Conservation (phyloP, 495 filamentous ascomycete genomes). For the Physcia stellaris region DNA sequence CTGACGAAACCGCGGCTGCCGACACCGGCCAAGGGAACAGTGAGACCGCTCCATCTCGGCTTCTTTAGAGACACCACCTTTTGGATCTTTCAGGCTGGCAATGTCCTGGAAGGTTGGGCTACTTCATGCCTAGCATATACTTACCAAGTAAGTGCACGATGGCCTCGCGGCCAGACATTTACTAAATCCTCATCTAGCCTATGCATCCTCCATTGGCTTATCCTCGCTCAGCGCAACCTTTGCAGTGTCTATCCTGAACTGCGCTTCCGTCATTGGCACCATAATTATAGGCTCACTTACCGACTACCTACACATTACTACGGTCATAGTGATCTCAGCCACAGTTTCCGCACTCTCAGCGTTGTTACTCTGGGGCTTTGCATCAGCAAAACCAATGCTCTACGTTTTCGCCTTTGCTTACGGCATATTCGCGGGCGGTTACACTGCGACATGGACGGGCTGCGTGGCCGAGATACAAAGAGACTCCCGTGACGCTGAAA, state of each 20-base stretch:
- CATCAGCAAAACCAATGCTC: conserved; percentile 34
- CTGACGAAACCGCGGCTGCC: conserved; percentile 43
- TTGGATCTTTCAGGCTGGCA: conserved; percentile 35
- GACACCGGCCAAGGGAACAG: conserved; percentile 14
- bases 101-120: conserved; percentile 43
- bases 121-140: conserved; percentile 47
- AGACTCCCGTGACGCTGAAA: conserved; percentile 24
- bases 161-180: too few relatives aligned
- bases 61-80: conserved; percentile 36
- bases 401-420: conserved; percentile 47
- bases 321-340: conserved; percentile 39
- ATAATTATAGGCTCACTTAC: conserved; percentile 41
- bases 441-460: conserved; percentile 42
- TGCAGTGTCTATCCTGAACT: conserved; percentile 37
- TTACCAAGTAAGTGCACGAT: conserved; percentile 25
- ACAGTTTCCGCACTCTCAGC: conserved; percentile 39
- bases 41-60: conserved; percentile 19
- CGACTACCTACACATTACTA: conserved; percentile 42
- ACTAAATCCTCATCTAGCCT: too few relatives aligned
- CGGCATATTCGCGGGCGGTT: conserved; percentile 49
- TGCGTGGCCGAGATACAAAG: conserved; percentile 35
- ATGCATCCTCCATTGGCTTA: conserved; percentile 31
- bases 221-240: conserved; percentile 23
- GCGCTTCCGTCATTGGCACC: conserved; percentile 38
- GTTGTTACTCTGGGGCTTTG: conserved; percentile 54